Base-by-base conservation (phyloP, 768 basidiomycete species). In the Mycena vulgaris region DNA sequence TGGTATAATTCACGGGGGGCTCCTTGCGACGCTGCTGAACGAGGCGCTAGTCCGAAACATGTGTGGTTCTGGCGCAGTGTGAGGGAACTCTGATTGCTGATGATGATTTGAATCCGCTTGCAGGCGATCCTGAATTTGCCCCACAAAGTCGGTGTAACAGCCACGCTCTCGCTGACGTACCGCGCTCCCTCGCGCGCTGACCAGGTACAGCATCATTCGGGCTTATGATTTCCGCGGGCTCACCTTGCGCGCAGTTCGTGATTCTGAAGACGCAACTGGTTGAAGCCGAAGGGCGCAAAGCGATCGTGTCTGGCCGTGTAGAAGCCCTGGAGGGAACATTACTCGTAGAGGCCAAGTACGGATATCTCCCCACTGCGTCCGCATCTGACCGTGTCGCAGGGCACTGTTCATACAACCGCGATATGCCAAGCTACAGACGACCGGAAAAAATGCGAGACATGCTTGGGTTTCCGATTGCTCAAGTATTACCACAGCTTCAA, bases 31-130 rank as follows among this genome's bases (percentile, higher is more conserved):
- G 33, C 52, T 55, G 30, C 52, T 55, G 27, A 31, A 55, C 23
- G 52, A 55, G 52, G 52, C 86, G 17, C 77, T 98, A 49, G 92
- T 91, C 64, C 83, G 97, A 68, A 93, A 89, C 74, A 96, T 97
- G 75, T 69, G 91, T 82, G 11, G 0, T 37, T 27, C 30, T 11
- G 63, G 79, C 75, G 6, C 45, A 5, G n/a, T 47, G n/a, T n/a
- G n/a, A n/a, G n/a, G n/a, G n/a, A n/a, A n/a, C n/a, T n/a, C n/a
- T n/a, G n/a, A n/a, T n/a, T n/a, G n/a, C n/a, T n/a, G n/a, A n/a
- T n/a, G n/a, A n/a, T n/a, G n/a, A n/a, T n/a, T n/a, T n/a, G n/a
- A n/a, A n/a, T n/a, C n/a, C n/a, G n/a, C n/a, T n/a, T n/a, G n/a
- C n/a, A n/a, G n/a, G n/a, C n/a, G n/a, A n/a, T n/a, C n/a, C n/a